Evolutionary conservation across 108 stramenopile species (phyloP), one percentile per base, ranked within the genome.

Genomic region (Nannochloropsis oceanica): DNA sequence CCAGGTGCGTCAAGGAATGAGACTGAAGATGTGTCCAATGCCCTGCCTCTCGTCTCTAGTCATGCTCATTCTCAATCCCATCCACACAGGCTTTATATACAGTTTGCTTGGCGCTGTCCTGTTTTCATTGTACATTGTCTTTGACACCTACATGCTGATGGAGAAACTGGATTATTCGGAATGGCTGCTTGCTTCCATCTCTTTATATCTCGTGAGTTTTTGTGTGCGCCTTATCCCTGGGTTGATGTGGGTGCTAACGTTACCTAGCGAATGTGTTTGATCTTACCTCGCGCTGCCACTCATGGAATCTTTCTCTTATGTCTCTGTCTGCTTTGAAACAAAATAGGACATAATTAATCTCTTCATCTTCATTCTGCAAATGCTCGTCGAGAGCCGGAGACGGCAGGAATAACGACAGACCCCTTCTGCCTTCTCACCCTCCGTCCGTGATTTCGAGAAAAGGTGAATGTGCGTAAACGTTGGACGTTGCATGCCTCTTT

Each of bases 291-390:
- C 34, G 34, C 34, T 34, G 34, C 1, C 34, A 34, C 5, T 34
- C 34, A 34, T 34, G 2, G 5, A 34, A 34, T 5, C 34, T 34
- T 34, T 34, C 34, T 34, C 5, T 5, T 5, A 3, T 5, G 1
- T 34, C 34, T 34, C 34, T 34, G 2, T 34, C 34, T 34, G 34
- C 34, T 34, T 34, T 34, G 34, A 34, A 34, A 34, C 34, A 5
- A 95, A 95, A 89, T 93, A 93, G 81, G 97, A 97, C 87, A 93
- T 97, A 81, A 90, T 96, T 82, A 96, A 96, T 84, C 93, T 97
- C 8, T 97, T 97, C 86, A 87, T 96, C 42, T 95, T 95, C 84
- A 86, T 95, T 25, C 85, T 97, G 80, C 83, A 93, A 85, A 25
- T 96, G 8, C 82, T 96, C 2, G 59, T n/a, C 27, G 83, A 44